Base-by-base conservation (phyloP, 345 rosid species). In the Eucalyptus pauciflora region DNA sequence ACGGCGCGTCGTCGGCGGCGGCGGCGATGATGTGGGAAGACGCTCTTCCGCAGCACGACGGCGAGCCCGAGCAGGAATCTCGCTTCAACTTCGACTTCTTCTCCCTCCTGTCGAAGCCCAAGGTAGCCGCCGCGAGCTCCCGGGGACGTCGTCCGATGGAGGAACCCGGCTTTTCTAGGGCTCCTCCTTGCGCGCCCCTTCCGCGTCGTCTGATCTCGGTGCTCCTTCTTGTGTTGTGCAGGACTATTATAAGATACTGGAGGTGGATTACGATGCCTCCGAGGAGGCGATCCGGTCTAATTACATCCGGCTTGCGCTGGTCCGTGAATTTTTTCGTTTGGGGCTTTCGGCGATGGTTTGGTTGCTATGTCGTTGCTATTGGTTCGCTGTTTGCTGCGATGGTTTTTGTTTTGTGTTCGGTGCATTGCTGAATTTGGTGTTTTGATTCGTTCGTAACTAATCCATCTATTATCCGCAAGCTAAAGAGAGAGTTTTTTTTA, bases 221-320 rank as follows among this genome's bases (percentile, higher is more conserved):
- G 27, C 54, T 87, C 52, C 64, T 50, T 20, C 16, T 51, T 76
- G 9, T 91, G 92, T 14, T 67, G 9, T 91, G 92, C 88, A 97
- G 99, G 98, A 97, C 94, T 96, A 95, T 90, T 97, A 97, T 64
- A 95, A 96, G 93, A 94, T 96, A 25, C 93, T 97, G 91, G 98
- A 97, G 91, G 94, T 96, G 89, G 97, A 91, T 87, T 92, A 93
- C 33, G 98, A 96, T 87, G 99, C 99, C 45, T 91, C 95, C 10
- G 99, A 97, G 41, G 99, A 97, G 17, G 95, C 89, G 20, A 97
- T 97, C 91, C 98, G 99, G 50, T 95, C 99, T 86, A 98, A 96
- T 90, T 98, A 93, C 90, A 98, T 97, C 88, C 98, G 98, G 60
- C 98, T 97, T 10, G 98, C 99, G 2, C 96, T 97, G 96, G 99